Base-by-base conservation (phyloP, 352 stramenopile species). In the Pythium aquatile region DNA sequence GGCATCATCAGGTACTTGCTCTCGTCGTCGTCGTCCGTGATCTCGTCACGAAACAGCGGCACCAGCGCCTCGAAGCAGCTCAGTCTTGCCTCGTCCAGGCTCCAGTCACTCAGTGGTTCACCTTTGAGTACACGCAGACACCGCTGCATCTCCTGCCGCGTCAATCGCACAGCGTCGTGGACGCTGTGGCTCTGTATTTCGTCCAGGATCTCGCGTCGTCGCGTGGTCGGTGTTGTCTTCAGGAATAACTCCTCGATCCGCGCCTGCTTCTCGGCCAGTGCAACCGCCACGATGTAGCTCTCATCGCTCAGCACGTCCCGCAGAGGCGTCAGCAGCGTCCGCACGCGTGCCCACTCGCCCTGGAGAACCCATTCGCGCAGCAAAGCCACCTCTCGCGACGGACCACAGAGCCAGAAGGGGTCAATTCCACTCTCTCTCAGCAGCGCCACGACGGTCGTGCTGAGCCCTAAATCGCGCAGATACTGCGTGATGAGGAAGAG, bases 361-460 rank as follows among this genome's bases (percentile, higher is more conserved):
- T 63, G 47, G 29, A 90, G 80, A 58, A 91, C 48, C 73, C 72
- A 86, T 24, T 78, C 73, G 14, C 83, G 78, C 49, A 93, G 71
- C 55, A 84, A 28, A 0, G 68, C 66, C 32, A 91, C 33, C 48
- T 87, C 81, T 4, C 46, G 55, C 6, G 73, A 86, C 33, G 65
- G 48, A 0, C 84, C 80, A 28, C 77, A 85, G 55, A 90, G 74
- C 77, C 79, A 93, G 13, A 66, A 59, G 5, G 71, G 67, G 69
- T 93, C 80, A 5, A 93, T 7, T 1, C 75, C 76, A 35, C 69
- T 85, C 61, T 93, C 81, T 24, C 69, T 56, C 59, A 85, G 72
- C 56, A 93, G 68, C 55, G 72, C 54, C 55, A 87, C 62, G 11
- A 76, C 80, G 5, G 65, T 78, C 14, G 63, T 58, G 58, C 66